A percentile compares a stretch with the other conserved stretches of the same genome.
Conservation (phyloP, 2,329 filamentous ascomycete species). For the Huntiella savannae region DNA sequence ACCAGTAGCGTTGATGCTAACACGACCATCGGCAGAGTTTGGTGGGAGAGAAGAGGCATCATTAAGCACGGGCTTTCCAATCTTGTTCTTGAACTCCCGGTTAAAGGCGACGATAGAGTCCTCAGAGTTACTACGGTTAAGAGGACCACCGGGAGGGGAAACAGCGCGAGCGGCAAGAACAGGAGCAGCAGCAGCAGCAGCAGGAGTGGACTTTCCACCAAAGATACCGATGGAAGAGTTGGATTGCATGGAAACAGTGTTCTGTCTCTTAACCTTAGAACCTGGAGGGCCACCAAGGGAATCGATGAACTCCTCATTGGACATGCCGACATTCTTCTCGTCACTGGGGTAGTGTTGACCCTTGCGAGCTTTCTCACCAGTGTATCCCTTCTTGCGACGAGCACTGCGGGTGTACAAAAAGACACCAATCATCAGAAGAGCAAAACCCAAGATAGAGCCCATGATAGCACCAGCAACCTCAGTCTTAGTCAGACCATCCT, state of each 20-base stretch:
- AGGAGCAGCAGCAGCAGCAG: constrained; percentile 4
- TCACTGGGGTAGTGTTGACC: constrained; percentile 4
- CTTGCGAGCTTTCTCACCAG: constrained; percentile 8
- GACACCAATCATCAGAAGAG: constrained; percentile 43
- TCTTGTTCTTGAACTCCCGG: constrained; percentile 42
- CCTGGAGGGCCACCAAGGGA: constrained; percentile 7
- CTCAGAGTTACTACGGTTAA: constrained; percentile 22
- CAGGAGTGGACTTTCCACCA: constrained; percentile 2
- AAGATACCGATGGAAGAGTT: constrained; percentile 10
- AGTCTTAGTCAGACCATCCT: constrained; percentile 18
- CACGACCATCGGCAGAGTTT: constrained; percentile 1
- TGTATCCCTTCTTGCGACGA: constrained; percentile 9
- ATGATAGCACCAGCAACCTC: constrained; percentile 63
- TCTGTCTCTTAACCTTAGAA: constrained; percentile 26
- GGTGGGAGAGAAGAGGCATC: constrained; percentile 1
- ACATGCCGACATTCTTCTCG: constrained; percentile 11
- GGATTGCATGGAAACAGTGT: constrained; percentile 2
- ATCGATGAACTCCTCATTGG: constrained; percentile 11
- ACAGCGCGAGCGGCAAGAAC: neutral
- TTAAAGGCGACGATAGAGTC: constrained; percentile 39
- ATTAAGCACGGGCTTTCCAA: constrained; percentile 40
- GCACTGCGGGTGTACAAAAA: constrained; percentile 39
- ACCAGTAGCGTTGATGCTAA: constrained; percentile 9
- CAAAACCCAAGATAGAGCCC: constrained; percentile 59
- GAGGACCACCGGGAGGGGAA: neutral